phyloP scores from a whole-genome alignment of 768 basidiomycete species.

The Kondoa subrosea region DNA sequence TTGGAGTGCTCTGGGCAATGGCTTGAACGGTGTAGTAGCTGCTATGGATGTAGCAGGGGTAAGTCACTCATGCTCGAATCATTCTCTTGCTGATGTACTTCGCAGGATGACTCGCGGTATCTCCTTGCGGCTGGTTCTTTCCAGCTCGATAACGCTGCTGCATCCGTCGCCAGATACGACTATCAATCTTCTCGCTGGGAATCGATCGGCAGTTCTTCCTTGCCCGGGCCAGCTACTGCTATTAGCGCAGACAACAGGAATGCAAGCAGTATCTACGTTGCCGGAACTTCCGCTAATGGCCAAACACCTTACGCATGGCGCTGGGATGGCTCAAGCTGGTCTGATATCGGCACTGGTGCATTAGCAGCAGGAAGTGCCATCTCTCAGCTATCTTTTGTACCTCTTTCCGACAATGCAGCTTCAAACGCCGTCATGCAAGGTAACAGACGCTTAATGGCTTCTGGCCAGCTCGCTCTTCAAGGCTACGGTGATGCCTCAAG shows the following conservation, averaged over 20 bases:
- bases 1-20: constrained; percentile 65
- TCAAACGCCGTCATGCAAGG: constrained; percentile 51
- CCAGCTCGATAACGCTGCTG: constrained; percentile 44
- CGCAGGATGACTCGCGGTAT: constrained; percentile 44
- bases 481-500: constrained; percentile 64
- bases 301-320: constrained; percentile 54
- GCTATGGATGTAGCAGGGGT: constrained; percentile 69
- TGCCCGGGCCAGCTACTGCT: constrained; percentile 83
- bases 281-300: constrained; percentile 55
- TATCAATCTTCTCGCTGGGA: constrained; percentile 62
- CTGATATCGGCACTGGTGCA: constrained; percentile 41
- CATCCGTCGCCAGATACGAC: constrained; percentile 58
- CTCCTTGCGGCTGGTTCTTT: constrained; percentile 71
- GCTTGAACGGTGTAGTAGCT: constrained; percentile 63
- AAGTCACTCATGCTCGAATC: constrained; percentile 30
- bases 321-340: constrained; percentile 74
- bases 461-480: constrained; percentile 54
- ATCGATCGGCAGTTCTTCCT: constrained; percentile 39
- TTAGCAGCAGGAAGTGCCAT: constrained; percentile 40
- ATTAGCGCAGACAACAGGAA: constrained; percentile 69
- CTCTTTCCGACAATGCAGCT: constrained; percentile 57
- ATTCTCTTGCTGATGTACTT: not conserved
- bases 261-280: constrained; percentile 67
- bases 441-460: constrained; percentile 79
- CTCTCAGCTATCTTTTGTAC: constrained; percentile 76